These are phyloP conservation scores for Circinella minor DNA, from an alignment of 371 early-diverging fungal genomes.

Conservation along the genomic window DNA sequence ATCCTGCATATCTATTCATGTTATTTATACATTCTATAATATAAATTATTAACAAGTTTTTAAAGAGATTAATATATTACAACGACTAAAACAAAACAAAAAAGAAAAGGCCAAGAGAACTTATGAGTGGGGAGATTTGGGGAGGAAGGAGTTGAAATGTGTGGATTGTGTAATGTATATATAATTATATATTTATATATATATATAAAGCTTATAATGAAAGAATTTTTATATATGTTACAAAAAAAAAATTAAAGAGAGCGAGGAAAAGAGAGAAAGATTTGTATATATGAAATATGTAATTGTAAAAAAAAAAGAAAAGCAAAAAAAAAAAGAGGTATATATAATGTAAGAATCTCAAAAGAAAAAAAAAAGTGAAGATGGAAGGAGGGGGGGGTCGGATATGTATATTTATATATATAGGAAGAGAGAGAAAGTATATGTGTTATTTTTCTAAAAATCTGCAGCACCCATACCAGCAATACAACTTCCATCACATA, in stretches of 20 bases:
- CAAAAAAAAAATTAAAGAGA: neutral
- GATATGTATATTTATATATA: neutral
- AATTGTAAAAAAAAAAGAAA: neutral
- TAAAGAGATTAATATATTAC: neutral
- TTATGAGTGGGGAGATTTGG: neutral
- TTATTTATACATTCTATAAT: too few species aligned
- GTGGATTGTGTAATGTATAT: neutral
- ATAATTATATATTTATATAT: too few species aligned
- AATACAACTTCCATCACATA: slow-evolving; percentile 21
- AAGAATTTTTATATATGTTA: neutral
- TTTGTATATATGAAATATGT: too few species aligned
- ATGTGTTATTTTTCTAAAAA: neutral
- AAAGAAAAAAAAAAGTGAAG: too few species aligned
- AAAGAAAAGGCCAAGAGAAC: neutral
- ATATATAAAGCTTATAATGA: neutral
- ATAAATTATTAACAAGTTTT: too few species aligned
- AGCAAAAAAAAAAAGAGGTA: too few species aligned
- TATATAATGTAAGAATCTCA: slow-evolving; percentile 8
- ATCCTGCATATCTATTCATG: too few species aligned
- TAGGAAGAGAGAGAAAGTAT: neutral
- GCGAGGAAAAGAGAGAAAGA: too few species aligned
- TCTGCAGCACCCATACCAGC: slow-evolving; percentile 19
- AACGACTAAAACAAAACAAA: neutral
- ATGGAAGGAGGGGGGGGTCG: too few species aligned
- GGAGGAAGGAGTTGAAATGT: neutral